Percentiles rank a stretch among this genome's conserved stretches.
Conservation (phyloP, 768 basidiomycete genomes). For the Mycena metata region DNA sequence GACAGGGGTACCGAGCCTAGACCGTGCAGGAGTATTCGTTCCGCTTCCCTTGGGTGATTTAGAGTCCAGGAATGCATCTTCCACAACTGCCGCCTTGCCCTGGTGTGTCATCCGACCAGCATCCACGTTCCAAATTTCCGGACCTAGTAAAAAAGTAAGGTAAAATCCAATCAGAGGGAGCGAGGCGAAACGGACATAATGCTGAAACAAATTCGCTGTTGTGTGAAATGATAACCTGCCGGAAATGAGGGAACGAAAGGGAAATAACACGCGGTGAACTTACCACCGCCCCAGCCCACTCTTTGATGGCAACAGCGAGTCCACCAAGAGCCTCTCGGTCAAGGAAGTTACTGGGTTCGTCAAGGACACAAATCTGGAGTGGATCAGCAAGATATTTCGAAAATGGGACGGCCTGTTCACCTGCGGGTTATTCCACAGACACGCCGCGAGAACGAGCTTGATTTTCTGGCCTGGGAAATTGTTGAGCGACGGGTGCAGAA, state of each 20-base stretch:
- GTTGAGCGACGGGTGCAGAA: slow-evolving; percentile 25
- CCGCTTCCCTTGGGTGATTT: slow-evolving; percentile 81
- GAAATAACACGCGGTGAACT: slow-evolving; percentile 39
- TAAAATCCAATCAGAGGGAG: slow-evolving; percentile 14
- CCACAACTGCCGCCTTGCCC: slow-evolving; percentile 88
- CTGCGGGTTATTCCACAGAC: slow-evolving; percentile 97
- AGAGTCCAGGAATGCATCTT: slow-evolving; percentile 83
- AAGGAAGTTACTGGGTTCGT: slow-evolving; percentile 97
- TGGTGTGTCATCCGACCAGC: slow-evolving; percentile 86
- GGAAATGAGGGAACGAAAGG: slow-evolving; percentile 36
- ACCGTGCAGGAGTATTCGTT: slow-evolving; percentile 77
- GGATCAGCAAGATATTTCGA: background rate
- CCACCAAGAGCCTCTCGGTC: slow-evolving; percentile 97
- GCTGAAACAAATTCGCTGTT: slow-evolving; percentile 90
- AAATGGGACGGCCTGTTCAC: slow-evolving; percentile 49
- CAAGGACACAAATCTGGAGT: slow-evolving; percentile 77
- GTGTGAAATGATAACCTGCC: slow-evolving; percentile 94
- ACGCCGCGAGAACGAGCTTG: slow-evolving; percentile 94
- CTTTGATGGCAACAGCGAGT: slow-evolving; percentile 92
- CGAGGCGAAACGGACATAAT: slow-evolving; percentile 70
- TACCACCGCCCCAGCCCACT: slow-evolving; percentile 94
- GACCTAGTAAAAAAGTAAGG: slow-evolving; percentile 61
- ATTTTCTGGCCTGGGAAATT: slow-evolving; percentile 85
- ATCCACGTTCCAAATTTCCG: slow-evolving; percentile 96
- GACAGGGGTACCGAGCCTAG: slow-evolving; percentile 76